Percentiles rank a stretch among this genome's conserved stretches.
Evolutionary conservation across 139 green algal species (phyloP).

Genomic region (Picochlorum costavermella): DNA sequence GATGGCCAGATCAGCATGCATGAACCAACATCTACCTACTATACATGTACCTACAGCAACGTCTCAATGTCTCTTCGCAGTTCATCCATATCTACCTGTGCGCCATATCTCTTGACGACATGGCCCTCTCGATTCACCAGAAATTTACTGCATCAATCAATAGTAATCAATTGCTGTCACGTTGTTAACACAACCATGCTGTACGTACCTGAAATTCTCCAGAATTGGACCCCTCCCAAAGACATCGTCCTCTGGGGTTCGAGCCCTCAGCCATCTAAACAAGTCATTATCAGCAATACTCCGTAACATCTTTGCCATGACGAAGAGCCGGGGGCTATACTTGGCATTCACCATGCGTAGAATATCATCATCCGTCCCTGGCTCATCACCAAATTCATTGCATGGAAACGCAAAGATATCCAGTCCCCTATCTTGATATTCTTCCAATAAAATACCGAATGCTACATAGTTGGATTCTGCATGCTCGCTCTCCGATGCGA

Average conservation of each 20-base stretch:
- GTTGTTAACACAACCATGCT: no score
- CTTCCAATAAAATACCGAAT: neutral
- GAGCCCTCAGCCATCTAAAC: slow-evolving; percentile 3
- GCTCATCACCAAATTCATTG: slow-evolving; percentile 10
- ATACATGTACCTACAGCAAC: no score
- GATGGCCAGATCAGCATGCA: no score
- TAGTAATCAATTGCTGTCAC: no score
- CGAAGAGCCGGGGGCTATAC: neutral
- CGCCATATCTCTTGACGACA: neutral
- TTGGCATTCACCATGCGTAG: neutral
- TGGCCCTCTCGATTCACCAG: neutral
- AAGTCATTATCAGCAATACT: neutral
- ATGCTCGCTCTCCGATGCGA: slow-evolving; percentile 5
- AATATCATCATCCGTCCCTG: neutral
- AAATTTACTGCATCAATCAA: slow-evolving; percentile 4
- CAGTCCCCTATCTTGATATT: neutral
- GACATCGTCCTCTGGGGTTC: neutral
- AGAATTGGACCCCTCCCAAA: neutral
- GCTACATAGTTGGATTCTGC: slow-evolving; percentile 11
- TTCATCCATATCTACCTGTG: no score
- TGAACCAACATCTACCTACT: no score
- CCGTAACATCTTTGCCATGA: neutral
- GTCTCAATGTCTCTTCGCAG: no score
- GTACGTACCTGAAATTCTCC: slow-evolving; percentile 3
- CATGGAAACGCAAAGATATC: slow-evolving; percentile 7